A percentile compares a stretch with the other conserved stretches of the same genome.
Conservation (phyloP, 2,329 filamentous ascomycete genomes). For the Colletotrichum spaethianum region DNA sequence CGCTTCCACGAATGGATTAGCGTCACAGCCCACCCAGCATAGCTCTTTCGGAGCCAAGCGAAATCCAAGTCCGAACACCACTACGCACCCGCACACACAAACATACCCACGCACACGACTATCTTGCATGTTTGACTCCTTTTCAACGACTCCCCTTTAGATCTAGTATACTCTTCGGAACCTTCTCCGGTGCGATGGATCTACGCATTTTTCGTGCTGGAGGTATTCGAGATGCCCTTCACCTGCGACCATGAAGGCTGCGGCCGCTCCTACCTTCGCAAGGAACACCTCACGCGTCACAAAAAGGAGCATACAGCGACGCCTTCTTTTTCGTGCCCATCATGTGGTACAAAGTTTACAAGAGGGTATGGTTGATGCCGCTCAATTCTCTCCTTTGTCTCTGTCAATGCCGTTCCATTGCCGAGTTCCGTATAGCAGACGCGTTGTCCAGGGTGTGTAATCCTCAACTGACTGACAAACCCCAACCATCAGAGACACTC, state of each 20-base stretch:
- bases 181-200: conserved; percentile 22
- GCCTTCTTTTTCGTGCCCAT: conserved; percentile 27
- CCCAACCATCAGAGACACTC: conserved; percentile 20
- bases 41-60: conserved; percentile 11
- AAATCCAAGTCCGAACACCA: conserved; percentile 28
- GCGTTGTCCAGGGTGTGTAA: neutral
- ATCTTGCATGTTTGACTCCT: neutral
- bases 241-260: conserved; percentile 34
- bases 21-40: neutral
- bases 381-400: neutral
- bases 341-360: conserved; percentile 29
- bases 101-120: neutral
- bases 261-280: conserved; percentile 37
- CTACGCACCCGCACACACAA: neutral
- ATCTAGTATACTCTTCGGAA: neutral
- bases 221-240: conserved; percentile 30
- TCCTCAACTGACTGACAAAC: conserved; percentile 1
- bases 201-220: neutral
- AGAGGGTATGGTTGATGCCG: conserved; percentile 26
- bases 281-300: conserved; percentile 37
- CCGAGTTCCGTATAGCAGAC: neutral
- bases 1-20: conserved; percentile 16
- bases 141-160: neutral
- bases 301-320: conserved; percentile 28
- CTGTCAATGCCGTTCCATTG: neutral